phyloP scores from a whole-genome alignment of 1,139 yeast species.

The Yamadazyma spencermartinsiae region DNA sequence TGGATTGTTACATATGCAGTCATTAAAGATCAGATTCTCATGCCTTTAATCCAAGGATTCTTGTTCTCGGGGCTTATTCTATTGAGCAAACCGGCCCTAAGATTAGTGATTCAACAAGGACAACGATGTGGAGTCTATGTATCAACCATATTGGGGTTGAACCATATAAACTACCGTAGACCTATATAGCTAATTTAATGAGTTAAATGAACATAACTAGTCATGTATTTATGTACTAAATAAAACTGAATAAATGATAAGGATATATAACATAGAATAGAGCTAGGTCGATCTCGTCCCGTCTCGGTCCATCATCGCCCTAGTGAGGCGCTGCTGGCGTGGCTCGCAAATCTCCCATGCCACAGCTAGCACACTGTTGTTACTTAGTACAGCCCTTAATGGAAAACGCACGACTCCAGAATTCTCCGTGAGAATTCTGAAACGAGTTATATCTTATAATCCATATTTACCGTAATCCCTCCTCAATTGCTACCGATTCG shows the following conservation, averaged over 20 bases:
- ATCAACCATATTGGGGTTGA: slow-evolving; percentile 14
- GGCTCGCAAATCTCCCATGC: too few relatives aligned
- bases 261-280: too few relatives aligned
- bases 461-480: background rate
- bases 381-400: background rate
- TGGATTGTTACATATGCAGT: slow-evolving; percentile 54
- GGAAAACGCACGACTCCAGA: background rate
- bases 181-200: too few relatives aligned
- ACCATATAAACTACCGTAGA: too few relatives aligned
- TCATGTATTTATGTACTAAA: too few relatives aligned
- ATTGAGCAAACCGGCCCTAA: slow-evolving; percentile 30
- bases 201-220: too few relatives aligned
- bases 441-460: background rate
- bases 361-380: too few relatives aligned
- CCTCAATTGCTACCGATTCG: background rate
- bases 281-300: too few relatives aligned
- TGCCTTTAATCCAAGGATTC: slow-evolving; percentile 60
- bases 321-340: too few relatives aligned
- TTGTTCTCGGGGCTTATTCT: slow-evolving; percentile 40
- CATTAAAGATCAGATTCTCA: slow-evolving; percentile 61
- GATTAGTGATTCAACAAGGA: slow-evolving; percentile 29
- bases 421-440: background rate
- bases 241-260: too few relatives aligned
- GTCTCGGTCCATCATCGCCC: too few relatives aligned
- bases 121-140: slow-evolving; percentile 29